Percentiles rank a stretch among this genome's conserved stretches.
Evolutionary conservation across 495 filamentous ascomycete genomes (phyloP).

Genomic region (Penicillium steckii): DNA sequence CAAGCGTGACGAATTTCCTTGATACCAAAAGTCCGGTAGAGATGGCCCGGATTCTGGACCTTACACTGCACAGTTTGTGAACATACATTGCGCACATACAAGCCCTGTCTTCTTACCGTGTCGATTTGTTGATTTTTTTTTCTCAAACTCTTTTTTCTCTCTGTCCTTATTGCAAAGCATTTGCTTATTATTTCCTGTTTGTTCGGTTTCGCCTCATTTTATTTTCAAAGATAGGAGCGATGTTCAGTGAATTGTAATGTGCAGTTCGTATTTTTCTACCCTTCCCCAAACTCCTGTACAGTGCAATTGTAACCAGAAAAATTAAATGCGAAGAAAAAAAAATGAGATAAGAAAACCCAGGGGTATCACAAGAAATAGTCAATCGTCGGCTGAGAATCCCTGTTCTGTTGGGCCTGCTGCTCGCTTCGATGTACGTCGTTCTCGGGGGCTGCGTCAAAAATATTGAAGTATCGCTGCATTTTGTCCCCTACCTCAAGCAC

Average conservation of each 20-base stretch:
- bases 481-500: constrained; percentile 92
- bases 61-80: constrained; percentile 17
- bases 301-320: constrained; percentile 15
- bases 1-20: constrained; percentile 36
- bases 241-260: constrained; percentile 24
- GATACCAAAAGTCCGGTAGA: constrained; percentile 26
- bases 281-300: constrained; percentile 35
- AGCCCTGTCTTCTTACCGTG: background rate
- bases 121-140: background rate
- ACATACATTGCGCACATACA: background rate
- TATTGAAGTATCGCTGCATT: constrained; percentile 91
- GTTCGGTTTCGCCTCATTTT: too few species aligned
- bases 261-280: constrained; percentile 12
- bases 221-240: background rate
- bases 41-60: constrained; percentile 8
- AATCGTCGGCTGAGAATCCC: constrained; percentile 61
- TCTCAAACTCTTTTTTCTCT: background rate
- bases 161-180: background rate
- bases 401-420: constrained; percentile 56
- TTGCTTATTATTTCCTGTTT: background rate
- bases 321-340: constrained; percentile 10
- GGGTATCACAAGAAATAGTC: constrained; percentile 73
- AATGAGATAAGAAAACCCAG: constrained; percentile 21
- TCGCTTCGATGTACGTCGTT: constrained; percentile 86
- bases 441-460: constrained; percentile 94